These are phyloP conservation scores for Neurospora sublineolata DNA, from an alignment of 495 filamentous ascomycete genomes.

Conservation along the genomic window DNA sequence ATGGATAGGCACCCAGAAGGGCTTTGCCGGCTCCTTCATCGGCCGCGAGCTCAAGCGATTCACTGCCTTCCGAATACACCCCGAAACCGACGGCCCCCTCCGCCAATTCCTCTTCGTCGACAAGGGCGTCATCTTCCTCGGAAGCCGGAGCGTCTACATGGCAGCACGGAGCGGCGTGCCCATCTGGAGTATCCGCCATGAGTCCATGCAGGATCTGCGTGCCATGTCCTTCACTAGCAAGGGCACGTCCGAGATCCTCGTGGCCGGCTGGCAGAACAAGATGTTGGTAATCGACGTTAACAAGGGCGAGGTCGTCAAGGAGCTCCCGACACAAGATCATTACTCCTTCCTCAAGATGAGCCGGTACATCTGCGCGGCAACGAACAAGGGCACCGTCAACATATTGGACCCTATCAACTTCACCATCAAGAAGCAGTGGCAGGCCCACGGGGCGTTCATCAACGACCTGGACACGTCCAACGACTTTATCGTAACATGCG, in stretches of 20 bases:
- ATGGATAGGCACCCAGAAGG: constrained; percentile 77
- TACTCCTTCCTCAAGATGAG: constrained; percentile 88
- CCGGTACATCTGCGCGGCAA: constrained; percentile 84
- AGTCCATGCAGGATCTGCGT: constrained; percentile 68
- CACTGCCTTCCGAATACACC: constrained; percentile 63
- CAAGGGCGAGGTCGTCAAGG: constrained; percentile 67
- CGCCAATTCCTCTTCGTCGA: constrained; percentile 79
- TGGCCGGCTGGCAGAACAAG: constrained; percentile 70
- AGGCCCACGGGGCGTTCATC: constrained; percentile 70
- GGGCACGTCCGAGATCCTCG: constrained; percentile 66
- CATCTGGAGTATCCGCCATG: constrained; percentile 69
- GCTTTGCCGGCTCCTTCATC: constrained; percentile 76
- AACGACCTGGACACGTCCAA: constrained; percentile 93
- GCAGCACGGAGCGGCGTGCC: constrained; percentile 65
- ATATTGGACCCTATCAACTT: constrained; percentile 72
- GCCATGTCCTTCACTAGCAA: constrained; percentile 93
- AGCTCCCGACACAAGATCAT: constrained; percentile 56
- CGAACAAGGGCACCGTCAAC: constrained; percentile 69
- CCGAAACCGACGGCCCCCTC: constrained; percentile 54
- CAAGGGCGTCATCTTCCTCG: constrained; percentile 70
- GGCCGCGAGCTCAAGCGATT: constrained; percentile 61
- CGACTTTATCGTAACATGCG: constrained; percentile 87
- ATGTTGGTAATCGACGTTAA: constrained; percentile 89
- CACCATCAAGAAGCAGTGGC: constrained; percentile 70
- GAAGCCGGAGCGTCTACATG: constrained; percentile 73